Evolutionary conservation across 139 green algal genomes (phyloP).

Genomic region (Tetradesmus obliquus): DNA sequence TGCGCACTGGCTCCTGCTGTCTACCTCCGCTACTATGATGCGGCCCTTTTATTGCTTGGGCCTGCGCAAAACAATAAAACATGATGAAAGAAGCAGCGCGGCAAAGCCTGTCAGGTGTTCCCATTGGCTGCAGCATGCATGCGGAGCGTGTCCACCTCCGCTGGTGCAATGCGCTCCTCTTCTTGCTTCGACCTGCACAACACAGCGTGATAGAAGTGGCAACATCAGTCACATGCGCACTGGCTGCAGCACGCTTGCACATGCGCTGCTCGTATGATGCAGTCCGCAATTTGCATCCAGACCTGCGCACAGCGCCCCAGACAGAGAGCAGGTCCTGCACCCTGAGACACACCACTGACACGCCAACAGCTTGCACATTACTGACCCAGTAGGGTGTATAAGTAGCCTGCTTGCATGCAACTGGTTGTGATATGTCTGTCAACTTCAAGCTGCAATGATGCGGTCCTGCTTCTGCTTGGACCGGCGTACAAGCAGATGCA

Average conservation of each 20-base stretch:
- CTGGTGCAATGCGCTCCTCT: slow-evolving; percentile 82
- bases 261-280: slow-evolving; percentile 75
- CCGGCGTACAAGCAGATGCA: no score
- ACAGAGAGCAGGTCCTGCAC: no score
- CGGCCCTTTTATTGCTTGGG: slow-evolving; percentile 52
- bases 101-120: no score
- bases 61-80: no score
- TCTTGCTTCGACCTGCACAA: slow-evolving; percentile 59
- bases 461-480: slow-evolving; percentile 53
- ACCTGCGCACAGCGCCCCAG: not conserved
- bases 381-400: no score
- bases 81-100: no score
- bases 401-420: no score
- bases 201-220: no score
- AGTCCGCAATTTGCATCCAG: slow-evolving; percentile 70
- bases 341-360: no score
- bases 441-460: slow-evolving; percentile 85
- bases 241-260: not conserved
- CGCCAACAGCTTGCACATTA: no score
- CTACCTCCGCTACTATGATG: slow-evolving; percentile 88
- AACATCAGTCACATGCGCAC: not conserved
- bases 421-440: slow-evolving; percentile 48
- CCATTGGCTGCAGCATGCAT: no score
- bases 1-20: slow-evolving; percentile 36
- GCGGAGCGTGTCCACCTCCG: slow-evolving; percentile 82